Base-by-base conservation (phyloP, 257 asterid genomes). In the Lithospermum erythrorhizon region DNA sequence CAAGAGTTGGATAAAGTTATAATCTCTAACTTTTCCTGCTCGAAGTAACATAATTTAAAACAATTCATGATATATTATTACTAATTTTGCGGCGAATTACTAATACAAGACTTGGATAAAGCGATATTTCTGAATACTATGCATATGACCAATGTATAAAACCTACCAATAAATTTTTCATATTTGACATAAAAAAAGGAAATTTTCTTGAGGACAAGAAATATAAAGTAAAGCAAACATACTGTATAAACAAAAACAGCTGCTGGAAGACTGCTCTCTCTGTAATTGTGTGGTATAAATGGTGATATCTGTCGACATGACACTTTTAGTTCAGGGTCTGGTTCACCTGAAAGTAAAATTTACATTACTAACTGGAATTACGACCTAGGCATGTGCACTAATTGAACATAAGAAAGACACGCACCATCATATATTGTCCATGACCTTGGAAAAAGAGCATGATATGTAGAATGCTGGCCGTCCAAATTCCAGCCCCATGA, bases 241-340 rank as follows among this genome's bases (percentile, higher is more conserved):
- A 93, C 99, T 35, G 94, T 89, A 79, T 93, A 93, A 67, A 93
- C 97, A 77, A 89, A 93, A 59, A 93, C 96, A 68, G 99, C 73
- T 35, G 91, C 82, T 21, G 99, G 99, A 61, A 89, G 97, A 75
- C 99, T 93, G 96, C 99, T 93, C 73, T 93, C 99, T 67, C 84
- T 80, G 67, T 93, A 93, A 73, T 93, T 90, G 67, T 93, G 87
- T 29, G 99, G 99, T 70, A 93, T 87, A 77, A 93, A 93, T 52
- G 99, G 99, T 45, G 99, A 93, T 76, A 93, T 89, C 72, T 93
- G 97, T 60, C 97, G 82, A 76, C 99, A 93, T 18, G 99, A 93
- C 63, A 93, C 77, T 73, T 89, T 93, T 47, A 93, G 66, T 74
- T 93, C 99, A 16, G 96, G 99, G 68, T 93, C 99, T 49, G 99